Evolutionary conservation across 2,329 filamentous ascomycete genomes (phyloP).

Genomic region (Aspergillus ustus): DNA sequence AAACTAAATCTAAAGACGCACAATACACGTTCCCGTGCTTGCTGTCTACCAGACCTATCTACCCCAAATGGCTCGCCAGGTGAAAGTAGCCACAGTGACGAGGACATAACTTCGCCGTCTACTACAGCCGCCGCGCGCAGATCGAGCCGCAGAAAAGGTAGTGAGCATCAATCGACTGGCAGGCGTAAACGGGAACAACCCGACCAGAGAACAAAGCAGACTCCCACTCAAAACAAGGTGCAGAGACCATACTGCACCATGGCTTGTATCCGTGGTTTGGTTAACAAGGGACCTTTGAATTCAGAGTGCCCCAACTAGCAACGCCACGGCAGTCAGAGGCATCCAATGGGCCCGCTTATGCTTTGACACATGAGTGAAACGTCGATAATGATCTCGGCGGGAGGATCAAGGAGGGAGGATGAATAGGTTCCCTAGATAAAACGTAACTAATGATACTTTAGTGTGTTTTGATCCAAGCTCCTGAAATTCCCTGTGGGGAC

Average conservation of each 20-base stretch:
- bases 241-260: constrained; percentile 27
- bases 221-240: constrained; percentile 17
- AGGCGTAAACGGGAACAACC: constrained; percentile 19
- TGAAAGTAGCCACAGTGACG: constrained; percentile 26
- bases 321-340: constrained; percentile 30
- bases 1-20: not conserved
- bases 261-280: constrained; percentile 27
- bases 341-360: constrained; percentile 30
- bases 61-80: constrained; percentile 21
- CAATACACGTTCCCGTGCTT: constrained; percentile 14
- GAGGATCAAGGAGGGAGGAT: too few species aligned
- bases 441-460: too few species aligned
- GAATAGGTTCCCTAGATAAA: too few species aligned
- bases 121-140: constrained; percentile 21
- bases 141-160: constrained; percentile 30
- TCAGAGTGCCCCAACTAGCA: constrained; percentile 41
- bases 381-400: too few species aligned
- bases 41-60: constrained; percentile 19
- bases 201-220: constrained; percentile 17
- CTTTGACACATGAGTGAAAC: too few species aligned
- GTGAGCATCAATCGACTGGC: constrained; percentile 28
- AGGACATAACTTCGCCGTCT: constrained; percentile 23
- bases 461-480: too few species aligned
- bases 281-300: constrained; percentile 26
- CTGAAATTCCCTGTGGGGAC: too few species aligned